Percentiles rank a stretch among this genome's conserved stretches.
These are phyloP conservation scores for Diaporthe eres DNA, from an alignment of 2,329 filamentous ascomycete genomes.

Conservation along the genomic window DNA sequence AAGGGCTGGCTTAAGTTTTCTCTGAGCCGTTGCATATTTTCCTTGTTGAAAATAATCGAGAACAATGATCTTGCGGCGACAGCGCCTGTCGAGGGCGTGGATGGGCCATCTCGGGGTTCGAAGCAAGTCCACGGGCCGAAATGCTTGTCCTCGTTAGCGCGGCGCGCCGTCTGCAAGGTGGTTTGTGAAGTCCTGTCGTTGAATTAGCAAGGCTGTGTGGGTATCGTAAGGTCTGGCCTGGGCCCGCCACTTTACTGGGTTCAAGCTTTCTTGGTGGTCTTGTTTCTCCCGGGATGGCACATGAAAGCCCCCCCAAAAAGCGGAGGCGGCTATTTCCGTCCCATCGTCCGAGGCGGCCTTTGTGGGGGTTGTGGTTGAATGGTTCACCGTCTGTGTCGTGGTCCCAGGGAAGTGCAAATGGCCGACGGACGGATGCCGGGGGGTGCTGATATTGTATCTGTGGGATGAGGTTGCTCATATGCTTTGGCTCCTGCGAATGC, in stretches of 20 bases:
- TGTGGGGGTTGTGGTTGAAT: neutral
- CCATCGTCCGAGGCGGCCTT: neutral
- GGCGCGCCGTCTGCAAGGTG: neutral
- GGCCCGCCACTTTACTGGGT: constrained; percentile 3
- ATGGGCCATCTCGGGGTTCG: too few relatives aligned
- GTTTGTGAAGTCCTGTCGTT: neutral
- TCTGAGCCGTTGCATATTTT: neutral
- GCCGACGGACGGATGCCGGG: neutral
- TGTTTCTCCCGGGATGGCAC: neutral
- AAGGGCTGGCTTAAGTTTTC: neutral
- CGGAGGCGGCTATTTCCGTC: constrained; percentile 1
- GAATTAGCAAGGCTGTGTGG: neutral
- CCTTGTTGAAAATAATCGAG: neutral
- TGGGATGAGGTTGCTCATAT: neutral
- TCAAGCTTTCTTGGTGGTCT: neutral
- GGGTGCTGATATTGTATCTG: neutral
- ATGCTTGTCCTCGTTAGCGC: constrained; percentile 5
- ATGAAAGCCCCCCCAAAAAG: neutral
- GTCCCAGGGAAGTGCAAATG: neutral
- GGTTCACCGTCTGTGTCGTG: neutral
- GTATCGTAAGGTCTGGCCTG: neutral
- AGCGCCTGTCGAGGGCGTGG: neutral
- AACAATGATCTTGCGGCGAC: neutral
- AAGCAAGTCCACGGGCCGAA: constrained; percentile 8
- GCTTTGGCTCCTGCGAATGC: neutral